Evolutionary conservation across 345 rosid genomes (phyloP), one percentile per base, ranked within the genome.

Genomic region (Salix brachista): DNA sequence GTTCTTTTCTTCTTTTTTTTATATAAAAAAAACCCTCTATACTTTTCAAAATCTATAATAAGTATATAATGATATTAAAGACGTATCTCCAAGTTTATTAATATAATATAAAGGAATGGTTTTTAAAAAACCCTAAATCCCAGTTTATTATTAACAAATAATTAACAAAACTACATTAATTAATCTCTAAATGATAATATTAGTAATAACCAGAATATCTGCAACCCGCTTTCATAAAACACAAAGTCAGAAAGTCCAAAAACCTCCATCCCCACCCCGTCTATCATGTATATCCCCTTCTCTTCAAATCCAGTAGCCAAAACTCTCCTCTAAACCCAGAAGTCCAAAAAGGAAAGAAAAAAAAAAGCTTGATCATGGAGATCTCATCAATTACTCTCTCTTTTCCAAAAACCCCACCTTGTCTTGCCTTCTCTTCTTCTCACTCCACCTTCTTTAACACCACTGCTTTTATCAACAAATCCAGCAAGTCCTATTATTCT

Each of bases 351-450:
- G 61, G 62, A 81, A 54, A 75, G 61, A 25, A 52, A 36, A 32
- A 30, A 61, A 18, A 32, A 13, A 14, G 18, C 16, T 34, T 5
- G 72, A 64, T 62, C 81, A 95, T 95, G 96, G 91, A 87, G 88
- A 86, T 91, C 79, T 87, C 87, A 25, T 83, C 87, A 67, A 78
- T 85, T 56, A 79, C 89, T 62, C 89, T 87, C n/a, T 84, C 90
- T 37, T 67, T 70, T 52, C 44, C 86, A 19, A 83, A 81, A 52
- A 75, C 78, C 17, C 81, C 84, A 0, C 56, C 82, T 69, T 76
- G 83, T 25, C 79, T 84, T 2, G 83, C 86, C 44, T 60, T 85
- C 67, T 88, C 93, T 46, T 90, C 97, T 39, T 88, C 90, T 69
- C 81, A 72, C 64, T 90, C 98, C 66, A 18, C 84, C 80, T 85